phyloP scores from a whole-genome alignment of 2,329 filamentous ascomycete species.

The Metarhizium anisopliae region DNA sequence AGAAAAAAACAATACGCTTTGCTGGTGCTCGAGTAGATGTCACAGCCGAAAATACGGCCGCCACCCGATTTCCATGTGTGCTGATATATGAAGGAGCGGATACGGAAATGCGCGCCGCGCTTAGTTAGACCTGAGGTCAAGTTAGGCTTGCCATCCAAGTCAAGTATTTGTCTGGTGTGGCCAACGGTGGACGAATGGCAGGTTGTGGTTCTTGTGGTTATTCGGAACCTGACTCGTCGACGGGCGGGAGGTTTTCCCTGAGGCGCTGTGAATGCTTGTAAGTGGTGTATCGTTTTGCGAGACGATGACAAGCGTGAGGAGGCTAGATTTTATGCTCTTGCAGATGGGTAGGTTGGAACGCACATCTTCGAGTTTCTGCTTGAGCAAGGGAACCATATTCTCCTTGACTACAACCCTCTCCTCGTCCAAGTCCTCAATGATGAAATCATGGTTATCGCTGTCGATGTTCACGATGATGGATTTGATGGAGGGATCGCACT shows the following conservation, averaged over 20 bases:
- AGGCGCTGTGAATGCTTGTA: slow-evolving; percentile 28
- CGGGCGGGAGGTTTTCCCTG: slow-evolving; percentile 41
- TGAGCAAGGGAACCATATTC: slow-evolving; percentile 59
- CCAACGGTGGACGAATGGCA: no score
- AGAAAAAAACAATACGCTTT: no score
- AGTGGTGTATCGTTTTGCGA: no score
- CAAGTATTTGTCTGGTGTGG: no score
- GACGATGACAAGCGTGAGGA: background rate
- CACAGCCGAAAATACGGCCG: no score
- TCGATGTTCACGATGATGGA: slow-evolving; percentile 76
- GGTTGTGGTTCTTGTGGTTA: slow-evolving; percentile 11
- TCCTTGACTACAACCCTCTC: slow-evolving; percentile 67
- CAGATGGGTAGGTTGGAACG: slow-evolving; percentile 12
- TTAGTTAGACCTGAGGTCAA: no score
- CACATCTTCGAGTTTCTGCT: slow-evolving; percentile 60
- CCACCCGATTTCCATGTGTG: no score
- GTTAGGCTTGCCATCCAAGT: no score
- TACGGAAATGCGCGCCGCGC: no score
- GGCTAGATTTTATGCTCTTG: background rate
- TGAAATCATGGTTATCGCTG: slow-evolving; percentile 59
- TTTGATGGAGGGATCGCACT: slow-evolving; percentile 82
- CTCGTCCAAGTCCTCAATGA: slow-evolving; percentile 74
- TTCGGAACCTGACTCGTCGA: slow-evolving; percentile 44
- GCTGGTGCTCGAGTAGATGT: no score
- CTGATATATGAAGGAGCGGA: no score